These are phyloP conservation scores for Nicotiana undulata DNA, from an alignment of 257 asterid genomes.

Conservation along the genomic window DNA sequence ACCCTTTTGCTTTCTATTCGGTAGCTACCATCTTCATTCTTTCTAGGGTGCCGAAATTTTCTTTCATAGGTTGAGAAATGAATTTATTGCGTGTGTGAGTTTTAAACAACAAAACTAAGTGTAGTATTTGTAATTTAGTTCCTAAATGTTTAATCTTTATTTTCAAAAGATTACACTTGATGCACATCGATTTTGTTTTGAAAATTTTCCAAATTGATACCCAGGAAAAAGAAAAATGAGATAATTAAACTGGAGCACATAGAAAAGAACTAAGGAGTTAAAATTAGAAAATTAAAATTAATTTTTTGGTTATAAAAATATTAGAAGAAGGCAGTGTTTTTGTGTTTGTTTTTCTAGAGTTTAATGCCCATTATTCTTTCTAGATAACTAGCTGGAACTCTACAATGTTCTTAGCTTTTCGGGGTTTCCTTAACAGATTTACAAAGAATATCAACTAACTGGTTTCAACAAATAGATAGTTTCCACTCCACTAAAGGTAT, in stretches of 20 bases:
- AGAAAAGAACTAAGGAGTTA: not conserved
- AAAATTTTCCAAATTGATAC: not conserved
- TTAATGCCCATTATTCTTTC: not conserved
- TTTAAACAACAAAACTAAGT: not conserved
- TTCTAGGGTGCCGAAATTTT: not conserved
- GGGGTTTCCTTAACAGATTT: not conserved
- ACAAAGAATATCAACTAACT: not conserved
- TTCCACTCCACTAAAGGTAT: not conserved
- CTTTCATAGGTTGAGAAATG: not conserved
- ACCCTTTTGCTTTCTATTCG: not conserved
- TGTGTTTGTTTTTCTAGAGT: not conserved
- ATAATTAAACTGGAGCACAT: not conserved
- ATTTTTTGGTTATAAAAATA: not conserved
- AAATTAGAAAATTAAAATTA: not conserved
- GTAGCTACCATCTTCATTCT: not conserved
- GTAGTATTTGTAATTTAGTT: not conserved
- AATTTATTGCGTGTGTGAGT: not conserved
- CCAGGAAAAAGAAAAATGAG: not conserved
- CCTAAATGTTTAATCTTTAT: not conserved
- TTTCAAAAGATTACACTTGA: not conserved
- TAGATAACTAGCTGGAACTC: not conserved
- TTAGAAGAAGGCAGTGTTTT: not conserved
- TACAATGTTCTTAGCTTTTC: not conserved
- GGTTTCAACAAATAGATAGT: not conserved
- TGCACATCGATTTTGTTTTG: not conserved